Evolutionary conservation across 345 rosid genomes (phyloP), one percentile per base, ranked within the genome.

Genomic region (Eucalyptus erythrocorys): DNA sequence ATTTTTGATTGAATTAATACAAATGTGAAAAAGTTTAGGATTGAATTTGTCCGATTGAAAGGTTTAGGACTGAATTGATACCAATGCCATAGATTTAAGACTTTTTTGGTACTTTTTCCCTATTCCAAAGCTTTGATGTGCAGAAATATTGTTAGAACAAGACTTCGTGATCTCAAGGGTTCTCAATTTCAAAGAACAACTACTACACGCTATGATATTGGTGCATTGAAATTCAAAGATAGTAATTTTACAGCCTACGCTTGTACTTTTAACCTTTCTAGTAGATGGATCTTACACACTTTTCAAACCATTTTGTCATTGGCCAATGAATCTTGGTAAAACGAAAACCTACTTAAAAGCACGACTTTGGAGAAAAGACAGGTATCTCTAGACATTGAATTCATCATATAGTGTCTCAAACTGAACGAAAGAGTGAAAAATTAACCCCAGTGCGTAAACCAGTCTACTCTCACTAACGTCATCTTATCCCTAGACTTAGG

Each of bases 81-180:
- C 1, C 0, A 1, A 51, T 51, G 26, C 2, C 2, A 21, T 51
- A 51, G 4, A 1, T 51, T 51, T 21, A 51, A 1, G 2, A 51
- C 10, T 21, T 51, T 19, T 51, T 51, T 8, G 2, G 5, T 51
- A 51, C 57, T 51, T 51, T 21, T 51, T 51, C 57, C 57, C 5
- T 51, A 51, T 51, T 51, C 27, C 1, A 21, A 6, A 37, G 82
- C 8, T 2, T 2, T 37, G 27, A 76, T 37, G 27, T 5, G 27
- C 1, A 21, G 0, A 5, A 5, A 19, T 37, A 19, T 4, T 0
- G 2, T 71, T 0, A 11, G 0, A 76, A 40, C 47, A 21, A 37
- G 45, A 19, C 8, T 1, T 21, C 82, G 2, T 0, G 27, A 19
- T 76, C 47, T 76, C 8, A 8, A 76, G 82, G 7, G 27, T 37